Evolutionary conservation across 306 rosid genomes (phyloP), one percentile per base, ranked within the genome.

Genomic region (Urtica urens): DNA sequence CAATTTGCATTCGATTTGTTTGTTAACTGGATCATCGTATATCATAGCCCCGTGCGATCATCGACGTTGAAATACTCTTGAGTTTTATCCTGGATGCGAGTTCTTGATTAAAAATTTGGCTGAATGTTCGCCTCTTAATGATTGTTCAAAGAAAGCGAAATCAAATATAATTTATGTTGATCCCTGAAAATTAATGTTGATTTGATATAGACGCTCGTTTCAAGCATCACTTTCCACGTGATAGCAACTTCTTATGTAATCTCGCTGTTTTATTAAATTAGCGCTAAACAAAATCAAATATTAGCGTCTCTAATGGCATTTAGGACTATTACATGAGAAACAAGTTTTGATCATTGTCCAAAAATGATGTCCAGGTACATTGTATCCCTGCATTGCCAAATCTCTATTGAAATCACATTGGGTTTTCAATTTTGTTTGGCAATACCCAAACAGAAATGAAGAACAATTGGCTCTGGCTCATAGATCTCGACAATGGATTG

Each of bases 401-500:
- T 29, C 23, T 1, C 23, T 35, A 35, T 38, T 39, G 54, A 58
- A 38, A 40, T 26, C 39, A 17, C 19, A 38, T 35, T 23, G 24
- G 26, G 59, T 23, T 34, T 19, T 40, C 34, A 12, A 49, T 34
- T 47, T 49, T 37, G 52, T 34, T 47, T 49, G 42, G 52, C 22
- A 26, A n/a, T n/a, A n/a, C n/a, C n/a, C 45, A 19, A 19, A 46
- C 57, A 59, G n/a, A 47, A 46, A 79, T 85, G 99, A 63, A 58
- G 60, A 75, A 72, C 62, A 63, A 77, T 69, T 73, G 93, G 87
- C 64, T 79, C 15, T 68, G 77, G 35, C 57, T 75, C 49, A 57
- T 72, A 62, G 85, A 80, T 77, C 78, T 80, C 4, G 99, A 92
- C 67, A 77, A 75, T 7, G 44, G 68, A 29, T 63, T 73, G 16